Conservation (phyloP, 805 yeast genomes). For the Yamadazyma nakazawae region DNA sequence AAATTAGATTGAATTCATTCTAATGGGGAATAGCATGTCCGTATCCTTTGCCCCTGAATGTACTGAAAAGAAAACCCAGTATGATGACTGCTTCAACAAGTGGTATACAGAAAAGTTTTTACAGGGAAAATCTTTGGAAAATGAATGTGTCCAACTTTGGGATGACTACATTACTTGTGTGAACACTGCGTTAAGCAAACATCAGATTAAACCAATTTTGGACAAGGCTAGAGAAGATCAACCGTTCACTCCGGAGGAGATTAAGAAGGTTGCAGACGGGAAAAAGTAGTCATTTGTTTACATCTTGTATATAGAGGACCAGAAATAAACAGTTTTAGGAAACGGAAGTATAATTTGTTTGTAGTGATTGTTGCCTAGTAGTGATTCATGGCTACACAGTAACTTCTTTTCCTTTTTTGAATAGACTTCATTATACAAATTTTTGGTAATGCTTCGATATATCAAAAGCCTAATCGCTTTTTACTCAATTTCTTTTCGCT, state of each 20-base stretch:
- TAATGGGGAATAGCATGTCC: conserved; percentile 49
- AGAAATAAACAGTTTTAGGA: neutral
- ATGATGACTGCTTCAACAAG: conserved; percentile 88
- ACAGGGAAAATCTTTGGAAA: conserved; percentile 51
- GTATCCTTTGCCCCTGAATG: conserved; percentile 95
- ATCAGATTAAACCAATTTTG: conserved; percentile 76
- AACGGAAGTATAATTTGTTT: too few relatives aligned
- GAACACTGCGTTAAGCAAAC: conserved; percentile 61
- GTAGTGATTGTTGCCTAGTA: too few relatives aligned
- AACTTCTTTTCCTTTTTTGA: too few relatives aligned
- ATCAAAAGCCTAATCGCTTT: too few relatives aligned
- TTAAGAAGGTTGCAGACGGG: conserved; percentile 11
- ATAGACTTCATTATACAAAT: too few relatives aligned
- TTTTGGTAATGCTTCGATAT: too few relatives aligned
- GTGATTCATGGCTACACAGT: too few relatives aligned
- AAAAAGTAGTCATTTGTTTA: conserved; percentile 3
- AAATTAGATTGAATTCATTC: neutral
- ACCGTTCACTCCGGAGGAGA: conserved; percentile 54
- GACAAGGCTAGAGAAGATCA: conserved; percentile 90
- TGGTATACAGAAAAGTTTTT: conserved; percentile 90
- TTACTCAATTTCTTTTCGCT: neutral
- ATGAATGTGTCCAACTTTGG: conserved; percentile 93
- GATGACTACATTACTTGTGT: conserved; percentile 84
- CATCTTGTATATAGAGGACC: neutral
- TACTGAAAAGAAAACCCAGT: conserved; percentile 76